Conservation (phyloP, 2,329 filamentous ascomycete genomes). For the Penicillium janthinellum region DNA sequence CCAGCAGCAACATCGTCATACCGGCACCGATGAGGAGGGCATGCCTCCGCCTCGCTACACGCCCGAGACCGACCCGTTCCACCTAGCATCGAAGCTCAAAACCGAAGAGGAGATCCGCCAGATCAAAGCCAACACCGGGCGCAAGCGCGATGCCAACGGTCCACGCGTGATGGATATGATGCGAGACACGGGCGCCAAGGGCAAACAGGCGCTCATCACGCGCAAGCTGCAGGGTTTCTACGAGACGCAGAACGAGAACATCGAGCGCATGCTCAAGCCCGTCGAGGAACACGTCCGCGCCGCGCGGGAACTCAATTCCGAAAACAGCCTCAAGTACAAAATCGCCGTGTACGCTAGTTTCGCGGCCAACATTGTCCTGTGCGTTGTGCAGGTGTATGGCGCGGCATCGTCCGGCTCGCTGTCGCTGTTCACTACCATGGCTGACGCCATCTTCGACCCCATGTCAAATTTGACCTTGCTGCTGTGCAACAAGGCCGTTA, state of each 20-base stretch:
- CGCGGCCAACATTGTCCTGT: constrained; percentile 76
- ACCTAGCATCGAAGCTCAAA: constrained; percentile 76
- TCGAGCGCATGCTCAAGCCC: constrained; percentile 85
- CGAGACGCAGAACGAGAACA: constrained; percentile 87
- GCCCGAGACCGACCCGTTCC: constrained; percentile 75
- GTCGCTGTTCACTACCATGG: constrained; percentile 96
- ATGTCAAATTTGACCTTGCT: constrained; percentile 86
- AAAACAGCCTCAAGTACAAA: constrained; percentile 69
- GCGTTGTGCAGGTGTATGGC: constrained; percentile 82
- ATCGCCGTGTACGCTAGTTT: constrained; percentile 70
- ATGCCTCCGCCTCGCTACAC: constrained; percentile 58
- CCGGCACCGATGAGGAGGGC: constrained; percentile 48
- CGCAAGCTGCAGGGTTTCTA: constrained; percentile 74
- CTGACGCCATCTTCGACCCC: constrained; percentile 91
- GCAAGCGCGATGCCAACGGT: constrained; percentile 58
- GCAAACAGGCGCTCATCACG: constrained; percentile 41
- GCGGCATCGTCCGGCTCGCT: constrained; percentile 86
- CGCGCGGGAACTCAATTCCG: constrained; percentile 75
- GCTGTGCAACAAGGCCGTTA: constrained; percentile 82
- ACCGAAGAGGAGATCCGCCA: constrained; percentile 71
- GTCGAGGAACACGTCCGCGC: constrained; percentile 87
- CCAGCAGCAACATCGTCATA: constrained; percentile 26
- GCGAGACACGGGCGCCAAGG: constrained; percentile 34
- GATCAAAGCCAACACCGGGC: constrained; percentile 78
- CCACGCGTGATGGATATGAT: constrained; percentile 18